These are phyloP conservation scores for Colletotrichum sp. DNA, from an alignment of 2,329 filamentous ascomycete species.

Conservation along the genomic window DNA sequence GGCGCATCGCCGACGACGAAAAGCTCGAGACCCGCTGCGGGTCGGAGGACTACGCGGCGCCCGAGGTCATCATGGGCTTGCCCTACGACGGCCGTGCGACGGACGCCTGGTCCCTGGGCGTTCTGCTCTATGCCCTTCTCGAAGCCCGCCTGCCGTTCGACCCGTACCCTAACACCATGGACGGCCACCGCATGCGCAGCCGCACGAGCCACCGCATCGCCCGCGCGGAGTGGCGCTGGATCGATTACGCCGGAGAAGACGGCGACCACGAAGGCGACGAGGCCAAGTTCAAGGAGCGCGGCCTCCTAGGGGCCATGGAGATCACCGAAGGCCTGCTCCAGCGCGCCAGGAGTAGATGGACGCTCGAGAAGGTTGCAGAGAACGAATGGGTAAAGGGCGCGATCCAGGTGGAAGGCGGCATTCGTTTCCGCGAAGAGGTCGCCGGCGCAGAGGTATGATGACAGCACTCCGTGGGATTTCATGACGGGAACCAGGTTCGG, in stretches of 20 bases:
- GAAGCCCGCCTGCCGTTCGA: conserved; percentile 95
- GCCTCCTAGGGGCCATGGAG: conserved; percentile 75
- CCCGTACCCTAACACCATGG: conserved; percentile 80
- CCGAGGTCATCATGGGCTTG: conserved; percentile 94
- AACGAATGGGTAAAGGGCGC: conserved; percentile 79
- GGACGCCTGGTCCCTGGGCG: conserved; percentile 94
- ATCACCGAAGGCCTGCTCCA: conserved; percentile 87
- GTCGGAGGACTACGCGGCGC: conserved; percentile 95
- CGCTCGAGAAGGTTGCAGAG: conserved; percentile 73
- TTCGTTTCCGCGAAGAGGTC: conserved; percentile 64
- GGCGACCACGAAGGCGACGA: conserved; percentile 80
- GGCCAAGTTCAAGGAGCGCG: conserved; percentile 65
- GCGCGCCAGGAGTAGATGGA: conserved; percentile 80
- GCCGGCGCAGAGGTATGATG: conserved; percentile 57
- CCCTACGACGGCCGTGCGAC: conserved; percentile 91
- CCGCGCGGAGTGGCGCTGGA: conserved; percentile 94
- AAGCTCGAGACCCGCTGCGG: conserved; percentile 93
- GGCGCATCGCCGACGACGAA: conserved; percentile 83
- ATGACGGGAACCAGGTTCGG: not conserved
- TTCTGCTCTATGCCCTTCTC: conserved; percentile 90
- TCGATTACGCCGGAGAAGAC: conserved; percentile 81
- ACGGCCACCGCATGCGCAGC: conserved; percentile 77
- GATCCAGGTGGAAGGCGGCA: conserved; percentile 69
- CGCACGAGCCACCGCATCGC: conserved; percentile 94
- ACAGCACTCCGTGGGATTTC: conserved; percentile 6